Base-by-base conservation (phyloP, 1,284 basidiomycete genomes). In the Mycosarcoma mackinlayi region DNA sequence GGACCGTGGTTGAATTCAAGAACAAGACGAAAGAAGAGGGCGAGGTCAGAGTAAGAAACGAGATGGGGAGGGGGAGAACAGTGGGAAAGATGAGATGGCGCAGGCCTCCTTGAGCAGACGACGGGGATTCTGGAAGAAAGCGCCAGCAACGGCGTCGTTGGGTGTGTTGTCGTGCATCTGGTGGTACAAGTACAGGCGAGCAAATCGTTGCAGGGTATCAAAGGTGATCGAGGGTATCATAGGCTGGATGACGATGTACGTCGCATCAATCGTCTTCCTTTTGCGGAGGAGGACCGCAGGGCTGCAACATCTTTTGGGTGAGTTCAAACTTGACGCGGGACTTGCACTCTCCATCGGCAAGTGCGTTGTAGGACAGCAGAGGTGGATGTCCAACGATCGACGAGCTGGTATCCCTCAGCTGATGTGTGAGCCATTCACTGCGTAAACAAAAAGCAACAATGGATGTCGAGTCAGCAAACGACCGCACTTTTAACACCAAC, bases 361-460 rank as follows among this genome's bases (percentile, higher is more conserved):
- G 89, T 0, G 94, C 89, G 47, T 96, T 85, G 83, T 92, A 98
- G 3, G 92, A 91, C 19, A 89, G 86, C 62, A 98, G 85, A 0
- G 92, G 87, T 3, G 93, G 88, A 83, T 98, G 94, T 2, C 94
- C 94, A 39, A 95, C 89, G 66, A 98, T 94, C 9, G 93, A 91
- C 23, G 94, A 86, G 61, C 93, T 86, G 1, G 94, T 97, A 83
- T 98, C 95, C 38, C 95, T 89, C 84, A 96, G 93, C 83, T 98
- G 95, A 84, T 98, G 93, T 11, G 93, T 95, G 54, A 95, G 84
- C 94, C 95, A 98, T 83, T 98, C 95, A 84, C 95, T 97, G 51
- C 56, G 33, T 33, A 21, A 18, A n/a, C 45, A n/a, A 13, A 35
- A 31, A 37, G 46, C 24, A 24, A 47, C 46, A 45, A 56, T 53